Evolutionary conservation across 108 stramenopile genomes (phyloP).

Genomic region (Conticribra weissflogii): DNA sequence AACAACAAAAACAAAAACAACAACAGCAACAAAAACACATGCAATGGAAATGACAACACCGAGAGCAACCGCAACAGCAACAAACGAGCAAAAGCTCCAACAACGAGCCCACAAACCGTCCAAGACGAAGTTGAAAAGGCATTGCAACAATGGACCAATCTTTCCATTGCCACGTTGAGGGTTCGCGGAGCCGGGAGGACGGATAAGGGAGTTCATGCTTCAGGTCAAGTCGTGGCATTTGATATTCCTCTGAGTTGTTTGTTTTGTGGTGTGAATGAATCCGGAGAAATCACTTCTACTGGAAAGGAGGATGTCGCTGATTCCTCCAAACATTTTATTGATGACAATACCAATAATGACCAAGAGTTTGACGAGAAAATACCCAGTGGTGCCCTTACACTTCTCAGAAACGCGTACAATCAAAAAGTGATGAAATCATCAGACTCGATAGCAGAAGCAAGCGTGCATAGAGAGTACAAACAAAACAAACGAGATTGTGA

Average conservation of each 20-base stretch:
- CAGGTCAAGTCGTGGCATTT: slow-evolving; percentile 78
- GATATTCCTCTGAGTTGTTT: slow-evolving; percentile 49
- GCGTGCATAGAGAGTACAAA: no score
- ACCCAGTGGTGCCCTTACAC: slow-evolving; percentile 18
- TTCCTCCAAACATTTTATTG: neutral
- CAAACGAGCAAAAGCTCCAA: neutral
- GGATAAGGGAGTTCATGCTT: slow-evolving; percentile 83
- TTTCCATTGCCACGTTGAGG: slow-evolving; percentile 45
- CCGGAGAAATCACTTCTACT: neutral
- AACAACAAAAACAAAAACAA: slow-evolving; percentile 9
- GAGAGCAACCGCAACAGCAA: no score
- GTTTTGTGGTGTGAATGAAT: neutral
- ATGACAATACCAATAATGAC: neutral
- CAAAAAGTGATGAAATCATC: no score
- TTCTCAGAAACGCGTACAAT: slow-evolving; percentile 29
- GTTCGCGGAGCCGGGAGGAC: slow-evolving; percentile 76
- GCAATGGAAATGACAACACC: slow-evolving; percentile 4
- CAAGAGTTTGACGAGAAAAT: slow-evolving; percentile 8
- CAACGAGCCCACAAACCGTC: slow-evolving; percentile 53
- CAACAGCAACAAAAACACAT: slow-evolving; percentile 7
- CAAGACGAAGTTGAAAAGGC: slow-evolving; percentile 74
- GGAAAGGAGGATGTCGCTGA: neutral
- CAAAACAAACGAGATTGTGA: no score
- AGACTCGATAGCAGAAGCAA: no score
- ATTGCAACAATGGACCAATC: slow-evolving; percentile 44